A percentile compares a stretch with the other conserved stretches of the same genome.
Evolutionary conservation across 2,329 filamentous ascomycete genomes (phyloP).

Genomic region (Clonostachys rosea): DNA sequence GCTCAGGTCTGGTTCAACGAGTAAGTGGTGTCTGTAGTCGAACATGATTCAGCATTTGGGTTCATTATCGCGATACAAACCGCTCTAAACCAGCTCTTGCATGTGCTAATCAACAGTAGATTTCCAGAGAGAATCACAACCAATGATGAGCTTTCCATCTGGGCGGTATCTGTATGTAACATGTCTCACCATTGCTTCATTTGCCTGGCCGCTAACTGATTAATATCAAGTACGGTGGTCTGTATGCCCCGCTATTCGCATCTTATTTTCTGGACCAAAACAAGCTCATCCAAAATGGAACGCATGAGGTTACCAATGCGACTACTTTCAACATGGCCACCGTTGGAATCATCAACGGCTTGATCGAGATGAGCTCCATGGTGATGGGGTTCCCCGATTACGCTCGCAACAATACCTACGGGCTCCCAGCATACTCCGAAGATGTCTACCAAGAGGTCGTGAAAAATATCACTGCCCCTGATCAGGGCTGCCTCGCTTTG

Average conservation of each 20-base stretch:
- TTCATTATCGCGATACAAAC: no score
- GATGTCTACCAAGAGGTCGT: slow-evolving; percentile 17
- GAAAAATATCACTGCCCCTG: slow-evolving; percentile 4
- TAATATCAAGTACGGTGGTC: slow-evolving; percentile 3
- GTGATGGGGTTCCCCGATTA: slow-evolving; percentile 46
- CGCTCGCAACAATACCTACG: slow-evolving; percentile 61
- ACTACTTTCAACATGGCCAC: slow-evolving; percentile 47
- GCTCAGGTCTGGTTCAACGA: slow-evolving; percentile 50
- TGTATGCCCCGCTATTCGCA: slow-evolving; percentile 1
- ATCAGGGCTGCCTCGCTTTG: slow-evolving; percentile 42
- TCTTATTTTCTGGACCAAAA: slow-evolving; percentile 6
- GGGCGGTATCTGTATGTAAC: slow-evolving; percentile 48
- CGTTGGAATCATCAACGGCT: slow-evolving; percentile 63
- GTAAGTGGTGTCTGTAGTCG: slow-evolving; percentile 1
- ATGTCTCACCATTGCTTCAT: not conserved
- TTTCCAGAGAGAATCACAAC: slow-evolving; percentile 50
- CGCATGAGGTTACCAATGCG: slow-evolving; percentile 17
- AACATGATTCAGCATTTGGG: no score
- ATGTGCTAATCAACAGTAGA: slow-evolving; percentile 7
- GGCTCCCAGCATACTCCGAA: slow-evolving; percentile 47
- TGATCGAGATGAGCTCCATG: slow-evolving; percentile 58
- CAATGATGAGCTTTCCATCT: slow-evolving; percentile 53
- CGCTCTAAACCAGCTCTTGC: not conserved
- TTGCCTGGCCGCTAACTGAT: not conserved
- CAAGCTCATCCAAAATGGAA: slow-evolving; percentile 4